Evolutionary conservation across 1,139 yeast genomes (phyloP), one percentile per base, ranked within the genome.

Genomic region (Candida gigantensis): DNA sequence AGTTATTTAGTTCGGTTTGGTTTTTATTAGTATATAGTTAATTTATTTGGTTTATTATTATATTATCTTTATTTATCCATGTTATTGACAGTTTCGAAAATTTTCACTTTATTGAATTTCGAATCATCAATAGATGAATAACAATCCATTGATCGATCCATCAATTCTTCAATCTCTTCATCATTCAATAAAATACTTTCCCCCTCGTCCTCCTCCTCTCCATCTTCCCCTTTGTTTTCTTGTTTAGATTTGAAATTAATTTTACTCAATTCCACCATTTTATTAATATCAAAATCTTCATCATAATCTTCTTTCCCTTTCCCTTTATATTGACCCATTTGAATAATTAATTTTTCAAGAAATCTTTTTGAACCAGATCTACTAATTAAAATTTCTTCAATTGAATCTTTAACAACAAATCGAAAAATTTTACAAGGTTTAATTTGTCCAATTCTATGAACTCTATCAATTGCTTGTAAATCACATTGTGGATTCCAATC

Each of bases 401-500:
- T 77, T 0, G 96, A 86, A 48, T 86, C 79, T 32, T 77, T 74
- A 8, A 88, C 75, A 14, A 89, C 81, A 29, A 92, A 71, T 42
- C 97, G 72, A 53, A 79, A 87, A 1, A 92, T 77, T 30, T 87
- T 72, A 2, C 89, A 96, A 0, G 96, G 96, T 37, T 75, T 79
- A 1, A 65, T 71, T 58, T 92, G 98, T 0, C 98, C 97, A 40
- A 92, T 87, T 53, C 98, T 70, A 57, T 92, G 97, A 10, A 87
- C 95, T 41, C 98, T 72, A 53, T 90, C 97, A 77, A 92, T 92
- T 0, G 97, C 97, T 57, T 92, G 98, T 35, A 89, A 64, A 58
- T 92, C 97, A 49, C 88, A 90, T 55, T 92, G 97, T 0, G 98
- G 98, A 52, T 92, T 92, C 96, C 97, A 90, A 56, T 92, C 97